Percentiles rank a stretch among this genome's conserved stretches.
Evolutionary conservation across 148 eudicot genomes (phyloP).

Genomic region (Chenopodium formosanum): DNA sequence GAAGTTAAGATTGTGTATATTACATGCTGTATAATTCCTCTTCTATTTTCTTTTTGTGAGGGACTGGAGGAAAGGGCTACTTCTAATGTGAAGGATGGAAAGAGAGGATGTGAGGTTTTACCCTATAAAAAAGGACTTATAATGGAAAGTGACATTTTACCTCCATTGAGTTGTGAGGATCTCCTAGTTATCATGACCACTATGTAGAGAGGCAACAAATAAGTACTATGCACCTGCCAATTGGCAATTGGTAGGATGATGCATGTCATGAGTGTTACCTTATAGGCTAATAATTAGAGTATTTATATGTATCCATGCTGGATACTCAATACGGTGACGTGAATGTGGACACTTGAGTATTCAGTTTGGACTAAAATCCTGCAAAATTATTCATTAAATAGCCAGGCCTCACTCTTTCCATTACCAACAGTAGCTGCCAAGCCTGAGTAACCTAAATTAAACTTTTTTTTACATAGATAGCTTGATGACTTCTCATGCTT

Average conservation of each 20-base stretch:
- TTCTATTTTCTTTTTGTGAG: neutral
- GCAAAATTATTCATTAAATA: no score
- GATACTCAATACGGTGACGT: neutral
- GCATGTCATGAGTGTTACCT: neutral
- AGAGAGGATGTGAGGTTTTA: neutral
- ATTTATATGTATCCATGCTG: neutral
- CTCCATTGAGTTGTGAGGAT: neutral
- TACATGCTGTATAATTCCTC: neutral
- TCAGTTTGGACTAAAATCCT: no score
- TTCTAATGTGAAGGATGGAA: neutral
- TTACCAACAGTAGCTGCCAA: no score
- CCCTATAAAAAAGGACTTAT: neutral
- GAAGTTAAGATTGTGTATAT: neutral
- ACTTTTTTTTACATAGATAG: no score
- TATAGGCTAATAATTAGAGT: neutral
- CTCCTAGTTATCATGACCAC: neutral
- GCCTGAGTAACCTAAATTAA: no score
- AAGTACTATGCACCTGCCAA: no score
- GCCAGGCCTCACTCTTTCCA: no score
- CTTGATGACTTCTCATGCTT: neutral
- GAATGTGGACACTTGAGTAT: no score
- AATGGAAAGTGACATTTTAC: neutral
- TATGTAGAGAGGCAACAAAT: neutral
- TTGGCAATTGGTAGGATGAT: neutral
- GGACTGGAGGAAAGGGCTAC: neutral